A percentile compares a stretch with the other conserved stretches of the same genome.
Evolutionary conservation across 108 stramenopile species (phyloP).

Genomic region (Nitzschia inconspicua): DNA sequence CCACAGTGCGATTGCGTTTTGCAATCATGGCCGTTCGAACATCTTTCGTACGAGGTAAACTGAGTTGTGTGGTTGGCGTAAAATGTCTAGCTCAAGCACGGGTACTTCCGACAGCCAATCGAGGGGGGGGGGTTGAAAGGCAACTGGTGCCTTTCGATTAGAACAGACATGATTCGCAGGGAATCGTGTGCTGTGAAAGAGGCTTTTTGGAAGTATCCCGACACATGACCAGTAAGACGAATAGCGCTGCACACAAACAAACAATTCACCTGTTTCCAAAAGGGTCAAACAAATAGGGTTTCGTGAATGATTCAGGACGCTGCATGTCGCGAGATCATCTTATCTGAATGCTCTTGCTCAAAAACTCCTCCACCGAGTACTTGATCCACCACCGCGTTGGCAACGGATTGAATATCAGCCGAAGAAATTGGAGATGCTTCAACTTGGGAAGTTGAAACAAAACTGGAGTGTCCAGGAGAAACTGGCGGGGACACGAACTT

Average conservation of each 20-base stretch:
- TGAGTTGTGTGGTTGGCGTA: background rate
- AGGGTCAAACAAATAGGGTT: constrained; percentile 20
- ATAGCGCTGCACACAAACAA: no score
- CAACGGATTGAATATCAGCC: constrained; percentile 1
- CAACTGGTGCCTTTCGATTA: background rate
- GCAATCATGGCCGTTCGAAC: constrained; percentile 12
- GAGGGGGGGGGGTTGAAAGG: constrained; percentile 1
- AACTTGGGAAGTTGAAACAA: background rate
- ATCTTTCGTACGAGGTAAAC: background rate
- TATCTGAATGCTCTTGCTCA: constrained; percentile 62
- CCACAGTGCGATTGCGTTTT: constrained; percentile 13
- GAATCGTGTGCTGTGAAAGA: constrained; percentile 13
- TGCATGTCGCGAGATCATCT: constrained; percentile 90
- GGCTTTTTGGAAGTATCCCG: constrained; percentile 1
- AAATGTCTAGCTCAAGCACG: background rate
- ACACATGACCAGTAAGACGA: background rate
- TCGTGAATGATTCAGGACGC: constrained; percentile 69
- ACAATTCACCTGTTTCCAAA: no score
- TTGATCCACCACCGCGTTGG: constrained; percentile 6
- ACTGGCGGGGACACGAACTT: constrained; percentile 24
- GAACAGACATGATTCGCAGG: background rate
- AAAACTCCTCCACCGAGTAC: constrained; percentile 9
- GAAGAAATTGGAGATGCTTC: constrained; percentile 22
- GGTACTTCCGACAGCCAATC: constrained; percentile 4
- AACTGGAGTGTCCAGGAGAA: constrained; percentile 18